Base-by-base conservation (phyloP, 148 eudicot genomes). In the Rhododendron kiyosumense region DNA sequence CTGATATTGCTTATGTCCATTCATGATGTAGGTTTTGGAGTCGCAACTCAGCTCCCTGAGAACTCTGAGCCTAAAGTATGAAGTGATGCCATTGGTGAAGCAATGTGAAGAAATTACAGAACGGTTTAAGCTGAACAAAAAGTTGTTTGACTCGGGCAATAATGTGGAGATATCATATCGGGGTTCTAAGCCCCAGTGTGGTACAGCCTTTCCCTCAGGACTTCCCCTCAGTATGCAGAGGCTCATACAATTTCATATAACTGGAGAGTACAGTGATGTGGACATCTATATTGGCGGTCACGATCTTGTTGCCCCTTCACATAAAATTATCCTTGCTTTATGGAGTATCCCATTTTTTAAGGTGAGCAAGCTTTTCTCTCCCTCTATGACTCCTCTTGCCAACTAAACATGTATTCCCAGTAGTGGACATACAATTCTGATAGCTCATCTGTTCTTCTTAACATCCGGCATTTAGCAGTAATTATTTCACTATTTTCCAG, bases 311-410 rank as follows among this genome's bases (percentile, higher is more conserved):
- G 88, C 89, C 82, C 84, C 83, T 77, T 89, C 94, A 46, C 99
- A 96, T 89, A 95, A 93, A 89, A 89, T 96, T 79, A 88, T 96
- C 38, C 93, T 96, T 84, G 90, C 96, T 82, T 87, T 92, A 87
- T 95, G 99, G 99, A 95, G 99, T 89, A 54, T 89, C 85, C 99
- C 99, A 30, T 93, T 96, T 86, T 86, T 90, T 83, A 96, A 96
- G 99, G 98, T 95, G 89, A 88, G 90, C 54, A 17, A 73, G 46
- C 26, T 63, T 85, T 85, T 78, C 63, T 30, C 36, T 86, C 13
- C 18, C 67, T 83, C 46, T 87, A 9, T 78, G 49, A 49, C 30
- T 28, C 57, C 46, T 77, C 73, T 48, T 84, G 71, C 61, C 78
- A 67, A 30, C 24, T 74, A 12, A 11, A 74, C 34, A 48, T 84